These are phyloP conservation scores for Candida hungchunana DNA, from an alignment of 805 yeast genomes.

Conservation along the genomic window DNA sequence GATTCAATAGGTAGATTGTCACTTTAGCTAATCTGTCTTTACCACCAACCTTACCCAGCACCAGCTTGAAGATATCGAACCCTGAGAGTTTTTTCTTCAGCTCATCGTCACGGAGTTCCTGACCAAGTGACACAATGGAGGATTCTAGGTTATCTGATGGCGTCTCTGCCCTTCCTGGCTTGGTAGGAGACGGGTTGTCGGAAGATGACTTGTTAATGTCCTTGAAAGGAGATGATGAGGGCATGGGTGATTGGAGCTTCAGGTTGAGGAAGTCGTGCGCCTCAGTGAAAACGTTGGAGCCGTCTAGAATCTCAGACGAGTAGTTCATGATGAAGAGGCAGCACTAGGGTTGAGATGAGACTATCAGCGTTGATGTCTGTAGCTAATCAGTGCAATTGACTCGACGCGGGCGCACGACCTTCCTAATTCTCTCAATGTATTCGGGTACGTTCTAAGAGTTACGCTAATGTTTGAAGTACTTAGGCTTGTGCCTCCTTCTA, in stretches of 20 bases:
- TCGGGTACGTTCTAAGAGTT: background rate
- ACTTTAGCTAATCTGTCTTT: conserved; percentile 70
- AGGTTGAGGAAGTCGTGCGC: conserved; percentile 14
- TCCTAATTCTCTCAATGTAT: background rate
- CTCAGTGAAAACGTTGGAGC: conserved; percentile 20
- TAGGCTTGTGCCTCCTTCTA: too few species aligned
- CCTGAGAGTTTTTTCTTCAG: conserved; percentile 11
- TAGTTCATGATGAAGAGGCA: conserved; percentile 17
- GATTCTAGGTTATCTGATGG: conserved; percentile 4
- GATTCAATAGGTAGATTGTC: conserved; percentile 52
- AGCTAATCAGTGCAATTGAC: background rate
- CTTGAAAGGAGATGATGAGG: conserved; percentile 18
- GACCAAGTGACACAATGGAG: conserved; percentile 10
- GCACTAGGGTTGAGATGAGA: background rate
- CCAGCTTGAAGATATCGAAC: conserved; percentile 44
- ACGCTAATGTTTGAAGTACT: background rate
- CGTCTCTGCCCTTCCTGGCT: conserved; percentile 5
- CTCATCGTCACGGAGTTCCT: conserved; percentile 11
- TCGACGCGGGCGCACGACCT: conserved; percentile 1
- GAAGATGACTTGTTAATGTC: conserved; percentile 4
- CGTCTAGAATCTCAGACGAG: conserved; percentile 16
- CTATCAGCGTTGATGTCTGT: background rate
- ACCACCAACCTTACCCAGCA: conserved; percentile 56
- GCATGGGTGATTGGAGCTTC: conserved; percentile 24
- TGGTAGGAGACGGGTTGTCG: conserved; percentile 10